These are phyloP conservation scores for Cutaneotrichosporon cutaneum DNA, from an alignment of 1,284 basidiomycete genomes.

Conservation along the genomic window DNA sequence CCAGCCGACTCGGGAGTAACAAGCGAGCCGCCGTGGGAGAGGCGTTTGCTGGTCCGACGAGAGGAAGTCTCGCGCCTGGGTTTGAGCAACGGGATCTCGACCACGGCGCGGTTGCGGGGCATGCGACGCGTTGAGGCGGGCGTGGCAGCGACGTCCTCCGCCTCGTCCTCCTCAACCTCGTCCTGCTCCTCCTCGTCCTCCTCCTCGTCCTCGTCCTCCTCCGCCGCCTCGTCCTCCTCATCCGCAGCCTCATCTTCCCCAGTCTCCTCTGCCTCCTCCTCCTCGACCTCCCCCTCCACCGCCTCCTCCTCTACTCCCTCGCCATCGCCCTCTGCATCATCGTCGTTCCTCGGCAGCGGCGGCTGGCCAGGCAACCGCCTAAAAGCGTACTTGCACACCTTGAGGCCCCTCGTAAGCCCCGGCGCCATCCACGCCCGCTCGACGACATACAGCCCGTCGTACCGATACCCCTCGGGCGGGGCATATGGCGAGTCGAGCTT, in stretches of 20 bases:
- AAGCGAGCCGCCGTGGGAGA: too few species aligned
- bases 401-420: conserved; percentile 40
- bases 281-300: neutral
- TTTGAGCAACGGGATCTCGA: neutral
- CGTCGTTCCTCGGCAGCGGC: conserved; percentile 23
- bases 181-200: conserved; percentile 3
- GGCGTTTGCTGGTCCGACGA: too few species aligned
- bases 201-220: neutral
- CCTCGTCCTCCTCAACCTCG: neutral
- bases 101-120: neutral
- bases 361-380: conserved; percentile 37
- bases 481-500: conserved; percentile 47
- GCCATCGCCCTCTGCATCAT: neutral
- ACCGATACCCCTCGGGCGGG: conserved; percentile 49
- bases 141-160: neutral
- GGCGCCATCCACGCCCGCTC: conserved; percentile 46
- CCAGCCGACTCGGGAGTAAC: neutral
- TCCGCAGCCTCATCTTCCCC: neutral
- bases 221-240: neutral
- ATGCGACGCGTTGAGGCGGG: neutral
- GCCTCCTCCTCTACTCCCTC: neutral
- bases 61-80: too few species aligned
- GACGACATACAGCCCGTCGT: conserved; percentile 54
- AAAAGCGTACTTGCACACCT: conserved; percentile 45
- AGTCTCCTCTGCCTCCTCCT: neutral